Evolutionary conservation across 176 grass and related monocot species (phyloP), one percentile per base, ranked within the genome.

Genomic region (Pharus latifolius): DNA sequence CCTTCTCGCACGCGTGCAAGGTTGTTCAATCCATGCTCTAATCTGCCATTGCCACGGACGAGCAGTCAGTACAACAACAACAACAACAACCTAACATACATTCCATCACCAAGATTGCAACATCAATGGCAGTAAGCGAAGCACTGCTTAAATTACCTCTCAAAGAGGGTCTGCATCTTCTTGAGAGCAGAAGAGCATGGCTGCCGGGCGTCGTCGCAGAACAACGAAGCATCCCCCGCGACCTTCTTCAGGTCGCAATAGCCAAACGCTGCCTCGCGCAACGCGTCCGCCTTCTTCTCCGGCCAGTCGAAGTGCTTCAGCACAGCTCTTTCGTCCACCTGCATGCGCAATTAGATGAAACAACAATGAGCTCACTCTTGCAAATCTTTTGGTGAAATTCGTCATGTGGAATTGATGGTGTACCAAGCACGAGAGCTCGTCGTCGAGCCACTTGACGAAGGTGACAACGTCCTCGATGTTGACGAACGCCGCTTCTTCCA

Each of bases 401-500:
- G 6, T 32, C 2, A 23, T 10, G 56, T 18, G 35, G n/a, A n/a
- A n/a, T 70, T 34, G 24, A 4, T 9, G 16, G 1, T 26, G 18
- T 81, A 98, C 90, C 84, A 99, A 82, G 76, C 85, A 92, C 23
- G 96, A 84, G 56, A 99, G 90, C 79, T 99, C 79, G 57, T 91
- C 84, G 76, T 99, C 96, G 33, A 99, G 96, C 96, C 96, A 99
- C 82, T 99, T 99, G 82, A 99, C 96, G 72, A 95, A 99, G 73
- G 73, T 73, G 35, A 95, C 82, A 2, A 99, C 96, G 34, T 88
- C 96, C 7, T 99, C 90, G 58, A 99, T 95, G 74, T 76, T 60
- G 15, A 25, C 50, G 42, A 99, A 88, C 45, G 87, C 78, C 2
- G 90, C 87, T 9, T 69, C 59, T 41, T 88, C 82, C 34, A 99